Evolutionary conservation across 768 basidiomycete genomes (phyloP).

Genomic region (Paxillus ammoniavirescens): DNA sequence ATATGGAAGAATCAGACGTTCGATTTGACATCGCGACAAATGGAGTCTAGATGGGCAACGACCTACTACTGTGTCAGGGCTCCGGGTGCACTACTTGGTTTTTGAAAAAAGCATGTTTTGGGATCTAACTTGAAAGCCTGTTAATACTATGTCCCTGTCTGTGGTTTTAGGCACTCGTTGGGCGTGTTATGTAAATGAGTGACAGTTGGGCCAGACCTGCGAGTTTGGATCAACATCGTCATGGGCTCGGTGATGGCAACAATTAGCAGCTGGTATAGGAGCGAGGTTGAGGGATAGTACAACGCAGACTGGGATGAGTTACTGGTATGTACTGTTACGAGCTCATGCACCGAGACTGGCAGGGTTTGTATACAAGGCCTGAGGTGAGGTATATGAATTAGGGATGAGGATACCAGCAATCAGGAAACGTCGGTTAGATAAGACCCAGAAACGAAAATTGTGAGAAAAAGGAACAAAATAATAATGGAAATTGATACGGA

Average conservation of each 20-base stretch:
- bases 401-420: slow-evolving; percentile 7
- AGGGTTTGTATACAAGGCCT: too few relatives aligned
- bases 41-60: neutral
- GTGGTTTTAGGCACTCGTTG: too few relatives aligned
- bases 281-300: neutral
- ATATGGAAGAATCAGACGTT: neutral
- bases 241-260: slow-evolving; percentile 11
- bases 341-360: too few relatives aligned
- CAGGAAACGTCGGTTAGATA: slow-evolving; percentile 29
- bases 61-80: too few relatives aligned
- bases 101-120: too few relatives aligned
- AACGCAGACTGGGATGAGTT: neutral
- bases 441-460: slow-evolving; percentile 10
- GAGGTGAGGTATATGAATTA: neutral
- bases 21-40: neutral
- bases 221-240: too few relatives aligned
- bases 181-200: too few relatives aligned
- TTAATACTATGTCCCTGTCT: too few relatives aligned
- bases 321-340: neutral
- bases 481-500: slow-evolving; percentile 18
- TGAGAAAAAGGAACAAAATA: slow-evolving; percentile 6
- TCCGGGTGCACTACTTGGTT: too few relatives aligned
- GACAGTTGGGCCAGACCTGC: too few relatives aligned
- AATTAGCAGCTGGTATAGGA: neutral
- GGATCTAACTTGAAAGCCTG: too few relatives aligned